Conservation (phyloP, 2,329 filamentous ascomycete species). For the Verruconis gallopava region DNA sequence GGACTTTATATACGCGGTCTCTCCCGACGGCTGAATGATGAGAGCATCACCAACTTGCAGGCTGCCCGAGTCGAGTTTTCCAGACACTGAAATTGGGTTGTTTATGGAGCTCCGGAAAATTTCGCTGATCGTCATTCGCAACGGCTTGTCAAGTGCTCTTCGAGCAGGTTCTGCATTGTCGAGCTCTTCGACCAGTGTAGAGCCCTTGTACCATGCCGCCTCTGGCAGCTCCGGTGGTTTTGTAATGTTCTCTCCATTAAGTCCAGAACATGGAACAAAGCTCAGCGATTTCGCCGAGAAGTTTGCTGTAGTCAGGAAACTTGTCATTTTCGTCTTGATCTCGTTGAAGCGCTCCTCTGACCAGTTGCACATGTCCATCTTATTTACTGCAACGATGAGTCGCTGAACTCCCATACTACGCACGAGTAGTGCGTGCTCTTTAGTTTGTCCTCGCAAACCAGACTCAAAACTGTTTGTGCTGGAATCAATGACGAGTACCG, state of each 20-base stretch:
- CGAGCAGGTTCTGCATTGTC: conserved; percentile 66
- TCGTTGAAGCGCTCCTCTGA: conserved; percentile 70
- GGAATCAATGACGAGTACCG: conserved; percentile 85
- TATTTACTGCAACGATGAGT: conserved; percentile 86
- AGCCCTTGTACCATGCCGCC: conserved; percentile 64
- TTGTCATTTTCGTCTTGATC: conserved; percentile 68
- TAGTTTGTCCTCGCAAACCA: conserved; percentile 83
- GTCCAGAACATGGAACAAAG: conserved; percentile 81
- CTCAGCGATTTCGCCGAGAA: conserved; percentile 71
- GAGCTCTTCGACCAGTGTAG: conserved; percentile 69
- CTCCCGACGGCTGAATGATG: conserved; percentile 65
- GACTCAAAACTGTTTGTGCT: conserved; percentile 86
- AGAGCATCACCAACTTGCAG: conserved; percentile 75
- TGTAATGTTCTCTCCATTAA: conserved; percentile 78
- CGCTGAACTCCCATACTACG: conserved; percentile 82
- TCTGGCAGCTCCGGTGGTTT: conserved; percentile 28
- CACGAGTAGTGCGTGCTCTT: conserved; percentile 81
- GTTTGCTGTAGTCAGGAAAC: conserved; percentile 70
- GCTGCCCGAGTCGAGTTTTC: conserved; percentile 72
- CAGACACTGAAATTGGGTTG: conserved; percentile 73
- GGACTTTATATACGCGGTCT: conserved; percentile 69
- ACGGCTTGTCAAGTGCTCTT: conserved; percentile 60
- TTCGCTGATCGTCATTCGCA: conserved; percentile 79
- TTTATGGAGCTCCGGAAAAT: conserved; percentile 69
- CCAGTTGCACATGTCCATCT: conserved; percentile 82